phyloP scores from a whole-genome alignment of 2,329 filamentous ascomycete species.

The Tolypocladium nubicola region DNA sequence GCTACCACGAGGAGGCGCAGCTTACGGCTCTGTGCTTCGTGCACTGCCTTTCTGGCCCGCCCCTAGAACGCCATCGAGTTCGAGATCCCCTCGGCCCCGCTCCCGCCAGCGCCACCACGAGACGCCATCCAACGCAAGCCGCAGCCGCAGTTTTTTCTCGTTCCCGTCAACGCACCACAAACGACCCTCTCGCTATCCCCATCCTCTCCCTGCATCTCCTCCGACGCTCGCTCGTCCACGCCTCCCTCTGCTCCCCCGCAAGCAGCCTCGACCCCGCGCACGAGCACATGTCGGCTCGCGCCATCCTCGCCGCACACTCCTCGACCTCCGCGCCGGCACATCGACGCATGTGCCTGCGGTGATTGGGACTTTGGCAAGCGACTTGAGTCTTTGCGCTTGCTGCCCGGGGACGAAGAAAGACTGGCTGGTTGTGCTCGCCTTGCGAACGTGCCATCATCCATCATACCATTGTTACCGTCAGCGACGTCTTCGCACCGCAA shows the following conservation, averaged over 20 bases:
- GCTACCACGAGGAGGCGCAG: background rate
- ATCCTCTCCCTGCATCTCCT: background rate
- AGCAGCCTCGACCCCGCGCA: background rate
- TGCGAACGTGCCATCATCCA: background rate
- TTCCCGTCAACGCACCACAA: background rate
- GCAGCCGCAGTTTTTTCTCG: background rate
- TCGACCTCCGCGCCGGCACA: background rate
- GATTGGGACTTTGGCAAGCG: conserved; percentile 41
- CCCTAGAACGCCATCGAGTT: background rate
- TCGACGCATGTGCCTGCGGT: conserved; percentile 29
- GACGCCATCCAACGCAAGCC: background rate
- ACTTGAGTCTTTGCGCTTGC: conserved; percentile 62
- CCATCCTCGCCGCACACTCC: background rate
- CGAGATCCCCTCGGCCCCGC: background rate
- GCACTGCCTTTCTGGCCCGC: background rate
- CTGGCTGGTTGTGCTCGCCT: conserved; percentile 16
- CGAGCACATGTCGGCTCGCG: background rate
- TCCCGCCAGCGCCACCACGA: background rate
- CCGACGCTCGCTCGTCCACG: too few relatives aligned
- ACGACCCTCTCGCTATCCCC: background rate
- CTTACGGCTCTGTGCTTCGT: background rate
- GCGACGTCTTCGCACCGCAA: background rate
- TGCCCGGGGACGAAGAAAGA: conserved; percentile 46
- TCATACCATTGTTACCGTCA: background rate
- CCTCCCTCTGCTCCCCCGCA: too few relatives aligned